Base-by-base conservation (phyloP, 805 yeast species). In the Lachancea cidri region DNA sequence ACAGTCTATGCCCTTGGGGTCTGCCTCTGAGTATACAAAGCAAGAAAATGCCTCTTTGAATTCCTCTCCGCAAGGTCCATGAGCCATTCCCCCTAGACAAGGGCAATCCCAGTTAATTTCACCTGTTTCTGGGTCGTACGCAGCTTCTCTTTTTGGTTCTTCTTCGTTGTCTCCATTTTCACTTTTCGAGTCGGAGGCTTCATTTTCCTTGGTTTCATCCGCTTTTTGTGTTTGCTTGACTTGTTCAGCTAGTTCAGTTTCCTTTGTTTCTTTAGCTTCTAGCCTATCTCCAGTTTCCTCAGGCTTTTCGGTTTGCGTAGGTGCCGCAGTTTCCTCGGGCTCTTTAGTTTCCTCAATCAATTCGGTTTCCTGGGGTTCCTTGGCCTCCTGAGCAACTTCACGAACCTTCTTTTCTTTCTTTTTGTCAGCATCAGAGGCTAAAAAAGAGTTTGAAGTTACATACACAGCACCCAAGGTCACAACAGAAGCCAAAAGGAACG, bases 41-140 rank as follows among this genome's bases (percentile, higher is more conserved):
- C 98, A 93, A 7, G 95, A 74, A 64, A 93, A 93, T 0, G 98
- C 98, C 39, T 77, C 87, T 68, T 86, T 87, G 72, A 87, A 87
- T 67, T 88, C 95, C 55, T 81, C 89, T 43, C 98, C 98, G 69
- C 98, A 93, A 42, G 98, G 98, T 0, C 98, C 98, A 50, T 89
- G 74, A 24, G 98, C 98, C 97, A 93, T 87, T 32, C 98, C 98
- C 25, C 98, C 98, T 37, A 93, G 72, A 66, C 98, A 91, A n/a
- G 98, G 98, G 65, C 98, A 93, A 60, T 93, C 98, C 98, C 98
- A 93, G 77, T 93, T 91, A 67, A 93, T 93, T 63, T 91, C 98
- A 22, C 98, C 98, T 2, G 98, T 93, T 57, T 86, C 95, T 22
- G 97, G 97, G 68, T 91, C 79, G 67, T 79, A 91, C 3, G 98